These are phyloP conservation scores for Neoarthrinium moseri DNA, from an alignment of 2,329 filamentous ascomycete genomes.

Conservation along the genomic window DNA sequence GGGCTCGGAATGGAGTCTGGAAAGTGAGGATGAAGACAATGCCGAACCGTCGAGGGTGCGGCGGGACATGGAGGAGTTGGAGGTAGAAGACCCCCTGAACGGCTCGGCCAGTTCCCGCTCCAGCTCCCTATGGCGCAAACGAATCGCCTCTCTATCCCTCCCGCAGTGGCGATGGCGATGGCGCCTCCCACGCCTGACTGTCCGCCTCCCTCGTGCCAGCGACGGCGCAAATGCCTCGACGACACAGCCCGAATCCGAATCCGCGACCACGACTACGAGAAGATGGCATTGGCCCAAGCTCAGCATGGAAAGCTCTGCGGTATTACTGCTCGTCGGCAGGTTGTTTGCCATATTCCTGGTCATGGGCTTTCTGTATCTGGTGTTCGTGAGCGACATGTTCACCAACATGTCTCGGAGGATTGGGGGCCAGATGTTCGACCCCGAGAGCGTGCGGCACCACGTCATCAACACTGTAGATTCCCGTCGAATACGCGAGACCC, in stretches of 20 bases:
- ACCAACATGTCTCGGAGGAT: constrained; percentile 62
- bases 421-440: constrained; percentile 73
- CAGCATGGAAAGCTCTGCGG: constrained; percentile 41
- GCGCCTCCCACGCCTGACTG: constrained; percentile 48
- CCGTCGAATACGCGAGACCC: constrained; percentile 66
- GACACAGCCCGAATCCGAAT: constrained; percentile 12
- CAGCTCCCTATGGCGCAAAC: constrained; percentile 48
- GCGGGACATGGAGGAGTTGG: constrained; percentile 85
- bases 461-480: constrained; percentile 73
- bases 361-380: constrained; percentile 73
- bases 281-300: constrained; percentile 33
- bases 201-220: constrained; percentile 43
- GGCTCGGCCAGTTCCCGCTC: constrained; percentile 25
- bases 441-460: constrained; percentile 76
- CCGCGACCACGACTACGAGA: constrained; percentile 20
- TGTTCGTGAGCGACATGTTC: constrained; percentile 86
- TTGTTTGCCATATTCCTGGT: constrained; percentile 75
- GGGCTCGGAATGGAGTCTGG: constrained; percentile 45
- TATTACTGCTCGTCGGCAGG: constrained; percentile 66
- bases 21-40: constrained; percentile 36
- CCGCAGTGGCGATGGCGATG: constrained; percentile 57
- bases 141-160: constrained; percentile 48
- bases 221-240: constrained; percentile 22
- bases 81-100: constrained; percentile 68
- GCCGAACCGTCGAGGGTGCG: constrained; percentile 66